Evolutionary conservation across 2,329 filamentous ascomycete species (phyloP).

Genomic region (Colletotrichum theobromicola): DNA sequence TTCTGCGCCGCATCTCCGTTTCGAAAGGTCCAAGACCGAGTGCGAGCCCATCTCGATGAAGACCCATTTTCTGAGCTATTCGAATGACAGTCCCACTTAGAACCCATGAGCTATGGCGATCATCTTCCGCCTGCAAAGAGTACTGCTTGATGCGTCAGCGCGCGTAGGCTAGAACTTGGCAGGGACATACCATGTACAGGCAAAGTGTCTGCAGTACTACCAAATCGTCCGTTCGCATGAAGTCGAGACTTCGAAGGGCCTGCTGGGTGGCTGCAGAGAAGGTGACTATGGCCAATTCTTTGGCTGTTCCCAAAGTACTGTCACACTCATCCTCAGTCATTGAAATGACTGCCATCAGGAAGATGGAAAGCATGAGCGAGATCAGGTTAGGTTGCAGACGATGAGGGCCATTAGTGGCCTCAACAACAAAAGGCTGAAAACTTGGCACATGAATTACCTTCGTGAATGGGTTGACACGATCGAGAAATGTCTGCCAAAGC

Average conservation of each 20-base stretch:
- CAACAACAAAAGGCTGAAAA: neutral
- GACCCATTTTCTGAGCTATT: neutral
- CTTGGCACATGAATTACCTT: neutral
- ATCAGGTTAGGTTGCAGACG: neutral
- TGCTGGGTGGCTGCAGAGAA: neutral
- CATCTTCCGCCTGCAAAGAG: neutral
- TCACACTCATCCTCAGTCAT: neutral
- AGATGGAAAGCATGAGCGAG: neutral
- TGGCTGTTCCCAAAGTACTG: neutral
- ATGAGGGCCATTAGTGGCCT: neutral
- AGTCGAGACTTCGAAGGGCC: neutral
- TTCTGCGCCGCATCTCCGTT: neutral
- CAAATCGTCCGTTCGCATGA: neutral
- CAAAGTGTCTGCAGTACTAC: neutral
- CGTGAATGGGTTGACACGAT: neutral
- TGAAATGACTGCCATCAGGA: neutral
- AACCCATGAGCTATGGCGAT: neutral
- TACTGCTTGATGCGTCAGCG: neutral
- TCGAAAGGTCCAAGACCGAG: neutral
- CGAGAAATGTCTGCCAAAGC: neutral
- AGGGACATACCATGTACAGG: neutral
- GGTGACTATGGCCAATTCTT: neutral
- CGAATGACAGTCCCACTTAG: neutral
- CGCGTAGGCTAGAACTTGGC: neutral
- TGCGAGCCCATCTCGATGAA: neutral